A percentile compares a stretch with the other conserved stretches of the same genome.
phyloP scores from a whole-genome alignment of 1,139 yeast genomes.

The Lodderomyces beijingensis region DNA sequence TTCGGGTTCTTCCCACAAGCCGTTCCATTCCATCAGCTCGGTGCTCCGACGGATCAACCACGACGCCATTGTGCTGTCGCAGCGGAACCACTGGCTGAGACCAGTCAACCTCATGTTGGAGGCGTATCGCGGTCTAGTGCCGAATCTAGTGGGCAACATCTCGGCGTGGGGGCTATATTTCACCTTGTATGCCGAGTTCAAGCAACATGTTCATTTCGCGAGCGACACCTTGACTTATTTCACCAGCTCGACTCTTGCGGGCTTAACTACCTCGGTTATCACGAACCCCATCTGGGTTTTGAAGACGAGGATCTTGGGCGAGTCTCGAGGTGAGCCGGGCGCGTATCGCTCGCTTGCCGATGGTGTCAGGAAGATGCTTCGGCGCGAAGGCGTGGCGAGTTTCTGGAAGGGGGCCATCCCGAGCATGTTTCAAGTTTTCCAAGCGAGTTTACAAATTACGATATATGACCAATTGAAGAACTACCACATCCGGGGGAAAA shows the following conservation, averaged over 20 bases:
- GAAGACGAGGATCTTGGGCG: conserved; percentile 78
- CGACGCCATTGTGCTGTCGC: conserved; percentile 9
- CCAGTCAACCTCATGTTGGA: conserved; percentile 13
- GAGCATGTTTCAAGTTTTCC: conserved; percentile 76
- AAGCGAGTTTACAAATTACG: conserved; percentile 85
- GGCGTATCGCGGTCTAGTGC: conserved; percentile 72
- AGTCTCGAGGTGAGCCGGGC: conserved; percentile 39
- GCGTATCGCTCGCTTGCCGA: conserved; percentile 57
- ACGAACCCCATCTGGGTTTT: conserved; percentile 94
- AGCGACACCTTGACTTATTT: conserved; percentile 29
- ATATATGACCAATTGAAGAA: conserved; percentile 72
- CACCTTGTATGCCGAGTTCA: conserved; percentile 61
- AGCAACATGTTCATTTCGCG: conserved; percentile 21
- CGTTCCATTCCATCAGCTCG: conserved; percentile 10
- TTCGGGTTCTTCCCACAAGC: conserved; percentile 4
- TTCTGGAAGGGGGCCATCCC: conserved; percentile 86
- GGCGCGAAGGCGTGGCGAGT: conserved; percentile 62
- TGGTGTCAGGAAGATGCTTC: conserved; percentile 50
- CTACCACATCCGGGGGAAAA: conserved; percentile 6
- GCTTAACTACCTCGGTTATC: conserved; percentile 63
- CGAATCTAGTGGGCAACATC: conserved; percentile 79
- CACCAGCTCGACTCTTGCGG: conserved; percentile 51
- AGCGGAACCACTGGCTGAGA: conserved; percentile 2
- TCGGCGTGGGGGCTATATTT: conserved; percentile 89
- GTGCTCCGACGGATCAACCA: conserved; percentile 19